Evolutionary conservation across 2,329 filamentous ascomycete genomes (phyloP), one percentile per base, ranked within the genome.

Genomic region (Colletotrichum shisoi): DNA sequence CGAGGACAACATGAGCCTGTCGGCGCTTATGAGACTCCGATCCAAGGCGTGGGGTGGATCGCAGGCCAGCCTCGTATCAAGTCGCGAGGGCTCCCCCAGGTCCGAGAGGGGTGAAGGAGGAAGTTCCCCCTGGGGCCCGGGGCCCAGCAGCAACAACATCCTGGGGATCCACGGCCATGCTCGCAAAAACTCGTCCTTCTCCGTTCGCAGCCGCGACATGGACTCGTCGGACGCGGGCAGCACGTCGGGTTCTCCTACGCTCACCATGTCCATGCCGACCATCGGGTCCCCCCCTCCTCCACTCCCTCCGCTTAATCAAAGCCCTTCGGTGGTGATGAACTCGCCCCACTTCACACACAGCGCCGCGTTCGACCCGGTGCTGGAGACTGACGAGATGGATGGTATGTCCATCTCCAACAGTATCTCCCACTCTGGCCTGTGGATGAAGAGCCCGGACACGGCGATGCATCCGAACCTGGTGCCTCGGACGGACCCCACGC

Each of bases 21-120:
- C 89, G 54, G 85, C 90, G 0, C 81, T 96, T 17, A 82, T 92
- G 78, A 90, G 88, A 69, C 78, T 96, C 48, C 87, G 93, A 3
- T 89, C 87, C 12, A 89, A 86, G 57, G 90, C 93, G 0, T 97
- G 92, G 86, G 92, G 92, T 27, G 91, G 91, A 4, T 95, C 92
- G 64, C 91, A 92, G 72, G 88, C 85, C 1, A 94, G 91, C 72
- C 78, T 93, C 6, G 82, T 83, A 70, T 87, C 84, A 3, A 82
- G 83, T 44, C 77, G 79, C 6, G 83, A 84, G 54, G 83, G 83
- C 3, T 85, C 83, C 19, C 84, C 84, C 1, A 76, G 79, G 31
- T 82, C 82, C 4, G 81, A 84, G 48, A 78, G 83, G 63, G 82
- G 79, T 1, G 85, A 85, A 27, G 79, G 78, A 57, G 78, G 81